These are phyloP conservation scores for Phoma herbarum DNA, from an alignment of 2,329 filamentous ascomycete species.

Conservation along the genomic window DNA sequence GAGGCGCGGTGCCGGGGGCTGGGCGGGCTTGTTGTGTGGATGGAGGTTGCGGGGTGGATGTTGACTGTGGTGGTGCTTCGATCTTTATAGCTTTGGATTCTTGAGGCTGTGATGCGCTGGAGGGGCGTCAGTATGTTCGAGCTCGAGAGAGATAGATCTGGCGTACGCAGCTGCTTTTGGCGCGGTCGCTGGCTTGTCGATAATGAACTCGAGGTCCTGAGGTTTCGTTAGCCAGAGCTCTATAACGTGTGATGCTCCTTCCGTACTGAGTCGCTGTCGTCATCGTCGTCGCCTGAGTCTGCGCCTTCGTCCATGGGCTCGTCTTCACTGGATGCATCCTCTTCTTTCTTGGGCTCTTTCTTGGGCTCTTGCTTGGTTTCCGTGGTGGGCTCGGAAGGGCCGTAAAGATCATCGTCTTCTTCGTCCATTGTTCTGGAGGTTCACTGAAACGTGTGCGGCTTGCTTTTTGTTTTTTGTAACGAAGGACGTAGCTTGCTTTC, in stretches of 20 bases:
- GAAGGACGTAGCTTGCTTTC: not conserved
- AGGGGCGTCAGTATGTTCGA: constrained; percentile 27
- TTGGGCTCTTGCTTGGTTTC: constrained; percentile 34
- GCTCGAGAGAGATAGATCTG: not conserved
- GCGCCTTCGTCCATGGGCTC: constrained; percentile 57
- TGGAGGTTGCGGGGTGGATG: constrained; percentile 32
- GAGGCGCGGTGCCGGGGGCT: constrained; percentile 34
- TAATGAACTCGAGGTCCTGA: constrained; percentile 63
- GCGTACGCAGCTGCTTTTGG: constrained; percentile 50
- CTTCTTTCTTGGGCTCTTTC: constrained; percentile 38
- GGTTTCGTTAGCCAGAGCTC: constrained; percentile 36
- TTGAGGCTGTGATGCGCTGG: constrained; percentile 36
- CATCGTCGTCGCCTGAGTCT: constrained; percentile 56
- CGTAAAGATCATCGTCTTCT: constrained; percentile 63
- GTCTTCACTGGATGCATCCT: constrained; percentile 49
- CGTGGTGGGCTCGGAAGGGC: constrained; percentile 43
- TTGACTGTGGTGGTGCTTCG: constrained; percentile 42
- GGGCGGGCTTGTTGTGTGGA: constrained; percentile 21
- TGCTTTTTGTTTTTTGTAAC: no score
- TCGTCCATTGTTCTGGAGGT: constrained; percentile 55
- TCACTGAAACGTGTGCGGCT: not conserved
- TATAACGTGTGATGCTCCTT: not conserved
- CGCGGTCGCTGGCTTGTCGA: constrained; percentile 56
- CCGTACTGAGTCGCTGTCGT: constrained; percentile 56
- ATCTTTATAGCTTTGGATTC: constrained; percentile 52